These are phyloP conservation scores for Suillus placidus DNA, from an alignment of 768 basidiomycete genomes.

Conservation along the genomic window DNA sequence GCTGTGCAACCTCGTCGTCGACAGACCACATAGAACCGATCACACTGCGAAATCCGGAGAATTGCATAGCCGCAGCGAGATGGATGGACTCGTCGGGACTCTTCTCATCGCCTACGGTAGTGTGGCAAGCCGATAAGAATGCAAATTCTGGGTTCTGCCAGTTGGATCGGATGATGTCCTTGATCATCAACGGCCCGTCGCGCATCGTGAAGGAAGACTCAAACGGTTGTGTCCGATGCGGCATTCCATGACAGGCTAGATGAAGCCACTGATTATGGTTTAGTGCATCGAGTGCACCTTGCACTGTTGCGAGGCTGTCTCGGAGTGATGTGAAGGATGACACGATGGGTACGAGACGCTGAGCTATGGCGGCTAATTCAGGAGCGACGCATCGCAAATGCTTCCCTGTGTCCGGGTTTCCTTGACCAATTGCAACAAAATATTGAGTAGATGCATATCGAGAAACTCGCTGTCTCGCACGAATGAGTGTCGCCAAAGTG, in stretches of 20 bases:
- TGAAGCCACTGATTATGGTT: slow-evolving; percentile 17
- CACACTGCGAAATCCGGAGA: slow-evolving; percentile 23
- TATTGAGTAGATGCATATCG: not conserved
- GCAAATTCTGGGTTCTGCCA: slow-evolving; percentile 19
- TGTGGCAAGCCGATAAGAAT: slow-evolving; percentile 27
- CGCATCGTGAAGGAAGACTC: slow-evolving; percentile 16
- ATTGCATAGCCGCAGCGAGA: slow-evolving; percentile 25
- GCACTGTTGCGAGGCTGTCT: slow-evolving; percentile 3
- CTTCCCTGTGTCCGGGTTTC: slow-evolving; percentile 5
- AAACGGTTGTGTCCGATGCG: slow-evolving; percentile 14
- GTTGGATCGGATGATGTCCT: slow-evolving; percentile 11
- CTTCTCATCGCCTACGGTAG: slow-evolving; percentile 19
- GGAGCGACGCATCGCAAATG: slow-evolving; percentile 17
- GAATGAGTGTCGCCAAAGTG: slow-evolving; percentile 16
- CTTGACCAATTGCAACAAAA: slow-evolving; percentile 24
- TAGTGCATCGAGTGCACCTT: slow-evolving; percentile 10
- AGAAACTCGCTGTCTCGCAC: slow-evolving; percentile 17
- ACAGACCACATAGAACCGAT: slow-evolving; percentile 10
- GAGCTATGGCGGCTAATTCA: slow-evolving; percentile 20
- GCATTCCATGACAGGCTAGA: slow-evolving; percentile 24
- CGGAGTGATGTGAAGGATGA: slow-evolving; percentile 12
- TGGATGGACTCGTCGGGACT: slow-evolving; percentile 24
- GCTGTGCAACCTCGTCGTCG: too few species aligned
- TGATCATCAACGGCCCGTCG: slow-evolving; percentile 8
- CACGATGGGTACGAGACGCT: slow-evolving; percentile 13